These are phyloP conservation scores for Calonectria crousiana DNA, from an alignment of 2,329 filamentous ascomycete genomes.

Conservation along the genomic window DNA sequence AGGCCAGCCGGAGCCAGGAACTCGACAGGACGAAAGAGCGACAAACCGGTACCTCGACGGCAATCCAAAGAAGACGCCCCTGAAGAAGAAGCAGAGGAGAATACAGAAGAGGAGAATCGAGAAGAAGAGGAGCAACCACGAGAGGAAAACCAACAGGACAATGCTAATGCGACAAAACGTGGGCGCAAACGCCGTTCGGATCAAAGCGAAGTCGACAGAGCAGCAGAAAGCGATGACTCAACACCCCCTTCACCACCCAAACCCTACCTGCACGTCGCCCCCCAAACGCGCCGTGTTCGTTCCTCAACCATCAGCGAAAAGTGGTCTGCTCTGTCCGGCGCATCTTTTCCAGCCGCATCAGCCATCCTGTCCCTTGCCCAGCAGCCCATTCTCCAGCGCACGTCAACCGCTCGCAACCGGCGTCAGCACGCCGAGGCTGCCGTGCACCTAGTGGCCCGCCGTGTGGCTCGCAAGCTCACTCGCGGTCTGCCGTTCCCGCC, in stretches of 20 bases:
- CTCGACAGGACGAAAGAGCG: slow-evolving; percentile 5
- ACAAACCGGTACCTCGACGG: background rate
- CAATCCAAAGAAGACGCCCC: background rate
- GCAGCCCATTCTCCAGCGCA: slow-evolving; percentile 70
- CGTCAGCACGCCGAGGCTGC: slow-evolving; percentile 67
- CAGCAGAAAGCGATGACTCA: slow-evolving; percentile 36
- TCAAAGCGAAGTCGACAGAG: slow-evolving; percentile 31
- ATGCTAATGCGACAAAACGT: slow-evolving; percentile 20
- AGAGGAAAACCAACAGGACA: slow-evolving; percentile 17
- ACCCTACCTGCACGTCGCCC: slow-evolving; percentile 63
- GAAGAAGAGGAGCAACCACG: background rate
- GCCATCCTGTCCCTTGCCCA: slow-evolving; percentile 70
- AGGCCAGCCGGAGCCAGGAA: slow-evolving; percentile 19
- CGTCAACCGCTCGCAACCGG: slow-evolving; percentile 61
- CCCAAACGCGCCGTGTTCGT: slow-evolving; percentile 67
- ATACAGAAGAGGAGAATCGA: slow-evolving; percentile 15
- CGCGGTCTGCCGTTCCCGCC: slow-evolving; percentile 77
- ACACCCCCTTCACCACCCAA: slow-evolving; percentile 46
- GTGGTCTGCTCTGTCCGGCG: slow-evolving; percentile 70
- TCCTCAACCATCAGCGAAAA: slow-evolving; percentile 75
- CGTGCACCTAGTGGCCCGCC: slow-evolving; percentile 66
- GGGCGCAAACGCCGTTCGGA: slow-evolving; percentile 30
- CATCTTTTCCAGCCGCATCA: slow-evolving; percentile 67
- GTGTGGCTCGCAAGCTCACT: slow-evolving; percentile 68
- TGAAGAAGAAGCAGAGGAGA: slow-evolving; percentile 20